Evolutionary conservation across 331 rosid genomes (phyloP), one percentile per base, ranked within the genome.

Genomic region (Pyracantha coccinea): DNA sequence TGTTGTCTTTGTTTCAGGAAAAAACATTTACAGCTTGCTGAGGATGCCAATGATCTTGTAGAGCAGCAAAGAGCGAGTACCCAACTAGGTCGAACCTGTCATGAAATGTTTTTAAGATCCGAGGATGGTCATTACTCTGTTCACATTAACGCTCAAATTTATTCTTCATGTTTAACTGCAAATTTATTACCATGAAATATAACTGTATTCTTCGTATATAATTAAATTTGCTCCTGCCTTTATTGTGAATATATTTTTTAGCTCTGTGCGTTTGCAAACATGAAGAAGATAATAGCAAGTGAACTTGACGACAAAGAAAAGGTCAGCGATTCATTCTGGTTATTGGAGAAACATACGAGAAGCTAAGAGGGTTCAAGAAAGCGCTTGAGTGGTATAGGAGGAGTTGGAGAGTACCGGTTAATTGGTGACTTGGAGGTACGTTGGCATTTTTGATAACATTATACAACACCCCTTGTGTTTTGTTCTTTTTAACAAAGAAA

Each of bases 61-160:
- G 96, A 94, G 83, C 92, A 94, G 86, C 99, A 94, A 79, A 82
- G 97, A 45, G 91, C 97, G 29, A 87, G 79, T 73, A 91, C 97
- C 2, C 99, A 94, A 76, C 89, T 91, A 8, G 97, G 99, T 65
- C 97, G 99, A 71, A 91, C 97, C 54, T 94, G 90, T 72, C 79
- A 84, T 41, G 96, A 90, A 13, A 57, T 94, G 72, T 85, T 78
- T 73, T 45, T 84, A 69, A 84, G 63, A 72, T 86, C 89, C 0
- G 86, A 89, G 0, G 84, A 90, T 25, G 95, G 92, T 24, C 95
- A 87, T 66, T 61, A 71, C 65, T 90, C 88, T 0, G 76, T 88
- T 47, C 83, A 85, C 45, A 38, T 38, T 0, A 38, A 38, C 13
- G 45, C 45, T 38, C 52, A 44, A 14, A 45, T 45, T 45, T 45